Evolutionary conservation across 805 yeast genomes (phyloP), one percentile per base, ranked within the genome.

Genomic region (Yarrowia alimentaria): DNA sequence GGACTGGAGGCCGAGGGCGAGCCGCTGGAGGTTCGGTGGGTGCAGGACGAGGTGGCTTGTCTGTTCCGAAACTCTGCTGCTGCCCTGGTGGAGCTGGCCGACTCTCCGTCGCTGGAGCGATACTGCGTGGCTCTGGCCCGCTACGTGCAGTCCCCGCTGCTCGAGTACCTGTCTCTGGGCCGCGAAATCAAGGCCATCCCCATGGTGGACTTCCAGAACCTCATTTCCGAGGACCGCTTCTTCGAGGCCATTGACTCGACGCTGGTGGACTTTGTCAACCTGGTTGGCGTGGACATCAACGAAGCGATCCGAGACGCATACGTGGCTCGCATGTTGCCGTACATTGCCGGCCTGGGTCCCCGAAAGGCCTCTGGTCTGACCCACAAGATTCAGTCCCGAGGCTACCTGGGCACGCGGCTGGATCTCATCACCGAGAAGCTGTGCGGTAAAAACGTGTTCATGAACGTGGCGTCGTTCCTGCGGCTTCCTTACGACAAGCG

Each of bases 251-350:
- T 86, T 51, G 91, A 85, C 54, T 74, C 91, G 3, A 85, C 83
- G 1, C 83, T 87, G 62, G 97, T 93, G 38, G 99, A 93, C 67
- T 80, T 84, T 54, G 85, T 86, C 11, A 89, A 91, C 64, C 71
- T 87, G 71, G 95, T 86, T 49, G 99, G 99, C 61, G 85, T 91
- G 20, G 96, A 91, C 58, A 82, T 93, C 60, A 91, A 93, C 60
- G 90, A 83, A 56, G 95, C 96, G 6, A 82, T 88, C 5, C 73
- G 88, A 54, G 85, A 85, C 52, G 72, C 80, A 1, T 85, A 87
- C 60, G 68, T 79, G 54, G 86, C 95, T 3, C 77, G 78, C 25
- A 67, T 80, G 48, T 71, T 93, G 55, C 93, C 81, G 22, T 93
- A 77, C 62, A 78, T 93, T 45, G 79, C 94, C 7, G 99, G 99